A percentile compares a stretch with the other conserved stretches of the same genome.
These are phyloP conservation scores for Aschersonia sp. DNA, from an alignment of 2,329 filamentous ascomycete species.

Conservation along the genomic window DNA sequence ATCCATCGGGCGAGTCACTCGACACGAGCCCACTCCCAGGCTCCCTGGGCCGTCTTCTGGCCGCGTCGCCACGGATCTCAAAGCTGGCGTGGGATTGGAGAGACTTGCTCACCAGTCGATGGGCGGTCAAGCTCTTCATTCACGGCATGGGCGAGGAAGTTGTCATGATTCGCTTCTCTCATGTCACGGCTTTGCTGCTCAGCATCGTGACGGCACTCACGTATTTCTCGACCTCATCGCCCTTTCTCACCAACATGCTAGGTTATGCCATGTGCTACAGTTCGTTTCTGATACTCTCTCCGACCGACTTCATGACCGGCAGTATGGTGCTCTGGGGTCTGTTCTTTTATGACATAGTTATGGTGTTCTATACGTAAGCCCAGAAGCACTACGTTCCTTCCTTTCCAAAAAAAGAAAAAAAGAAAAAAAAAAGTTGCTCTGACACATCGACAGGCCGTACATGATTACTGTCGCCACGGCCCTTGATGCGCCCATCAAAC, in stretches of 20 bases:
- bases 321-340: slow-evolving; percentile 62
- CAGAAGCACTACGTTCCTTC: background rate
- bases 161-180: slow-evolving; percentile 38
- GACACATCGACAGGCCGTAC: slow-evolving; percentile 38
- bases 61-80: slow-evolving; percentile 7
- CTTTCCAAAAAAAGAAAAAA: background rate
- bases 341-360: slow-evolving; percentile 91
- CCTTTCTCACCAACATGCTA: slow-evolving; percentile 64
- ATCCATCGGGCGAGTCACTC: slow-evolving; percentile 10
- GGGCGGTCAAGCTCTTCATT: slow-evolving; percentile 33
- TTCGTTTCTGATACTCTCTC: slow-evolving; percentile 70
- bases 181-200: slow-evolving; percentile 38
- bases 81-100: slow-evolving; percentile 33
- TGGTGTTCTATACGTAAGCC: slow-evolving; percentile 69
- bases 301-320: slow-evolving; percentile 74
- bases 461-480: slow-evolving; percentile 82
- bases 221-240: slow-evolving; percentile 51
- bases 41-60: slow-evolving; percentile 17
- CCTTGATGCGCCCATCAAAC: slow-evolving; percentile 84
- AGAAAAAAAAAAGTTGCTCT: background rate
- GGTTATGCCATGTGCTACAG: slow-evolving; percentile 79
- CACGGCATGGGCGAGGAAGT: slow-evolving; percentile 34
- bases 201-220: slow-evolving; percentile 38
- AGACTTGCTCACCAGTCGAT: slow-evolving; percentile 32
- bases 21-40: slow-evolving; percentile 16